Evolutionary conservation across 257 asterid genomes (phyloP).

Genomic region (Ballota nigra): DNA sequence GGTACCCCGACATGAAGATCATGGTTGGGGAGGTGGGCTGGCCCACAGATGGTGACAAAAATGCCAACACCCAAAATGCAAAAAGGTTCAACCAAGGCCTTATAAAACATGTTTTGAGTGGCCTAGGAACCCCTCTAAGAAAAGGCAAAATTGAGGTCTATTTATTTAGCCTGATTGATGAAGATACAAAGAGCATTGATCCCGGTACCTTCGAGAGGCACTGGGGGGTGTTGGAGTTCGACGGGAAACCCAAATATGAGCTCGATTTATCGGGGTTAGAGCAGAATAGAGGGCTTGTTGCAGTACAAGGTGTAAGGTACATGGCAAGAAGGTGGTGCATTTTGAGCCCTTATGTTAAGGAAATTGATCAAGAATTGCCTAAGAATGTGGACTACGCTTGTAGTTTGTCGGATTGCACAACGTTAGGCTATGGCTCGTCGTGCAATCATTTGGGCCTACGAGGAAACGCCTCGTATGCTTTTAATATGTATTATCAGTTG

Average conservation of each 20-base stretch:
- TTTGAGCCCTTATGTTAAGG: slow-evolving; percentile 47
- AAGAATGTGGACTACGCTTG: slow-evolving; percentile 77
- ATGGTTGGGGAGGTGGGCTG: slow-evolving; percentile 89
- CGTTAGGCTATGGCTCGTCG: slow-evolving; percentile 84
- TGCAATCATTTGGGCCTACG: slow-evolving; percentile 58
- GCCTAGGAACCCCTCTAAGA: slow-evolving; percentile 72
- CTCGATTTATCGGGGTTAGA: slow-evolving; percentile 51
- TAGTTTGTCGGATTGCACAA: slow-evolving; percentile 80
- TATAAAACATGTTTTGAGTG: slow-evolving; percentile 61
- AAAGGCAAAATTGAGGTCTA: slow-evolving; percentile 60
- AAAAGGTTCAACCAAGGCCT: slow-evolving; percentile 74
- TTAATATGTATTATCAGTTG: slow-evolving; percentile 87
- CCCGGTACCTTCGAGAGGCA: slow-evolving; percentile 94
- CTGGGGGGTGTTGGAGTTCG: slow-evolving; percentile 87
- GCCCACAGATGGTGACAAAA: slow-evolving; percentile 87
- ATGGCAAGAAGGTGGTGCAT: slow-evolving; percentile 80
- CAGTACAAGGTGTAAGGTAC: slow-evolving; percentile 67
- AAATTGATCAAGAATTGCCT: slow-evolving; percentile 41
- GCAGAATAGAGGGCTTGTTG: slow-evolving; percentile 42
- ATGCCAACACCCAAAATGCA: slow-evolving; percentile 57
- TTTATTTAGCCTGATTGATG: slow-evolving; percentile 84
- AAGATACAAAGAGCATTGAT: slow-evolving; percentile 74
- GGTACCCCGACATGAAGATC: slow-evolving; percentile 77
- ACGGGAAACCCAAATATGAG: slow-evolving; percentile 83
- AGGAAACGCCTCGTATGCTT: slow-evolving; percentile 95